Conservation (phyloP, 352 stramenopile species). For the Globisporangium megalacanthum region DNA sequence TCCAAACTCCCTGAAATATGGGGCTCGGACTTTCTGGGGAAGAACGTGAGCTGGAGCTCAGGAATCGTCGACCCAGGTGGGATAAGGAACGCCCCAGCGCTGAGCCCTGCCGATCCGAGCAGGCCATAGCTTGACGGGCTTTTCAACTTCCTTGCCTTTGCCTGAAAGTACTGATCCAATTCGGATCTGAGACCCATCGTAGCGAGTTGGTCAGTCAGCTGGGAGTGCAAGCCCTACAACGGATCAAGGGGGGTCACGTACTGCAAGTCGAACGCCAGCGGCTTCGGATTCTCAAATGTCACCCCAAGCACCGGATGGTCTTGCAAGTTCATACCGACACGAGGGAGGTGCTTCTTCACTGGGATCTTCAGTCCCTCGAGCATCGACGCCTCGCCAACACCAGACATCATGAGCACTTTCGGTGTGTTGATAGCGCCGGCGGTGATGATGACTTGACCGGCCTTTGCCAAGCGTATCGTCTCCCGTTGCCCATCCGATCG, state of each 20-base stretch:
- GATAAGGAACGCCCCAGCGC: slow-evolving; percentile 67
- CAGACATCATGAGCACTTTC: slow-evolving; percentile 77
- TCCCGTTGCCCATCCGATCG: slow-evolving; percentile 28
- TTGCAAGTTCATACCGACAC: slow-evolving; percentile 86
- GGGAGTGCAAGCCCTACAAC: no score
- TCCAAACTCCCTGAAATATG: slow-evolving; percentile 47
- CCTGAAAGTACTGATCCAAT: slow-evolving; percentile 42
- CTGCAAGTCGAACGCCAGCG: slow-evolving; percentile 34
- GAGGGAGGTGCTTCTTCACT: slow-evolving; percentile 58
- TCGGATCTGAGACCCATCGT: slow-evolving; percentile 21
- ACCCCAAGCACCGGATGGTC: slow-evolving; percentile 84
- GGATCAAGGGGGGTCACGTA: slow-evolving; percentile 17
- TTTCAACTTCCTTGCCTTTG: slow-evolving; percentile 15
- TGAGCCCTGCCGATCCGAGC: slow-evolving; percentile 65
- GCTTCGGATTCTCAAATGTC: slow-evolving; percentile 39
- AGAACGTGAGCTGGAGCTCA: slow-evolving; percentile 89
- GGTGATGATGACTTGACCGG: slow-evolving; percentile 64
- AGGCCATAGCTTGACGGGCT: slow-evolving; percentile 44
- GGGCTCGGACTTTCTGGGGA: slow-evolving; percentile 78
- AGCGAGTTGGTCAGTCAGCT: not conserved
- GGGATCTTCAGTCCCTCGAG: slow-evolving; percentile 42
- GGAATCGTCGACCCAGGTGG: slow-evolving; percentile 58
- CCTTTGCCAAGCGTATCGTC: slow-evolving; percentile 30
- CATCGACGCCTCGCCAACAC: slow-evolving; percentile 34
- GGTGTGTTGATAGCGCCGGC: slow-evolving; percentile 85